These are phyloP conservation scores for Recurvomyces mirabilis DNA, from an alignment of 495 filamentous ascomycete genomes.

Conservation along the genomic window DNA sequence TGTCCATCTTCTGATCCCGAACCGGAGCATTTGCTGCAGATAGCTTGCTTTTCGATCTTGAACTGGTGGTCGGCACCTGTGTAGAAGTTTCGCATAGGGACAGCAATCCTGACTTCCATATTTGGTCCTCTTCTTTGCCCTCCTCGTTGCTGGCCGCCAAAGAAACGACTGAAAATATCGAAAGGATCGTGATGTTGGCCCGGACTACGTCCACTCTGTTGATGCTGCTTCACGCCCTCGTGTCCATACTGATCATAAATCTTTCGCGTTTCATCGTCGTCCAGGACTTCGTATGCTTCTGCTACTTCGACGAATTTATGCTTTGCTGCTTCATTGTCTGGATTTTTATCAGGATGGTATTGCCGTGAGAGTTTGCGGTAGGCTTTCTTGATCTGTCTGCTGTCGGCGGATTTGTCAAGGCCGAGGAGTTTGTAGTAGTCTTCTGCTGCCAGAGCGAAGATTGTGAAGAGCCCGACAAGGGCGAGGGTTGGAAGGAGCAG, in stretches of 20 bases:
- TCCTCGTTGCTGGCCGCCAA: slow-evolving; percentile 83
- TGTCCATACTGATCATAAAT: slow-evolving; percentile 96
- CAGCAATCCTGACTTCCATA: slow-evolving; percentile 75
- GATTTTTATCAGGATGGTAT: slow-evolving; percentile 97
- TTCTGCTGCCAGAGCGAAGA: slow-evolving; percentile 49
- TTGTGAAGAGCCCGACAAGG: slow-evolving; percentile 36
- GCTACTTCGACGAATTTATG: slow-evolving; percentile 92
- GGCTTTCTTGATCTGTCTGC: slow-evolving; percentile 90
- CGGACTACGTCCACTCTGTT: slow-evolving; percentile 55
- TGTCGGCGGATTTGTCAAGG: slow-evolving; percentile 67
- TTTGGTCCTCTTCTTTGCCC: slow-evolving; percentile 73
- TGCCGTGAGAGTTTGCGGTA: slow-evolving; percentile 91
- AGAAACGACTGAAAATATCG: slow-evolving; percentile 95
- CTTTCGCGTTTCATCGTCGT: slow-evolving; percentile 64
- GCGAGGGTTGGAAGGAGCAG: slow-evolving; percentile 17
- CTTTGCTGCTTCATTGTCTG: slow-evolving; percentile 66
- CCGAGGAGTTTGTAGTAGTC: slow-evolving; percentile 94
- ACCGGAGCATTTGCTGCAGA: slow-evolving; percentile 88
- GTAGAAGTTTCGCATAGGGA: slow-evolving; percentile 89
- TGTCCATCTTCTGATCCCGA: slow-evolving; percentile 70
- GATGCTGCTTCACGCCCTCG: slow-evolving; percentile 76
- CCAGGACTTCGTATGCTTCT: slow-evolving; percentile 92
- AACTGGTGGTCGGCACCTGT: slow-evolving; percentile 77
- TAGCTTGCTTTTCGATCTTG: slow-evolving; percentile 81
- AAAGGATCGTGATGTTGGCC: slow-evolving; percentile 74